Evolutionary conservation across 2,329 filamentous ascomycete species (phyloP), one percentile per base, ranked within the genome.

Genomic region (Colletotrichum eremochloae): DNA sequence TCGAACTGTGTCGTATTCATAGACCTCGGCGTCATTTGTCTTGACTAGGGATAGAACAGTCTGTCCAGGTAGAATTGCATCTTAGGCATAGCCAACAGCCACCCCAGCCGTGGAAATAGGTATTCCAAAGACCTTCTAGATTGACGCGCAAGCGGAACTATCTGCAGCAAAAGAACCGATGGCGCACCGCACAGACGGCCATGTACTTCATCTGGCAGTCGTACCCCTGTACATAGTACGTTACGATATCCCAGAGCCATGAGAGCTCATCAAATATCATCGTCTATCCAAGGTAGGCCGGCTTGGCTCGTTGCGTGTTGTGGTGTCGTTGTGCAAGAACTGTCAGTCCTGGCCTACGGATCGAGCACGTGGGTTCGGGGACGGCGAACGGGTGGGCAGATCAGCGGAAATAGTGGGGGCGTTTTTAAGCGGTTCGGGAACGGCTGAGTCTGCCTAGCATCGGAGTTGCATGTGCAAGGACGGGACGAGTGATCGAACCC

Each of bases 331-430:
- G 60, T 40, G 60, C 48, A 6, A 63, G n/a, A 33, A 58, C 66
- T 20, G 46, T 29, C 56, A 44, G 46, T 72, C 69, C 66, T 69
- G 60, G 60, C 69, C 69, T 69, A 69, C 60, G 66, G 67, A 69
- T 48, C 18, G 20, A 72, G 69, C 69, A 72, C 69, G 69, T 72
- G 69, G 69, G 55, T 29, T 69, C 69, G 66, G 60, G 7, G 36
- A 44, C 58, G 44, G 65, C 52, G 40, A 60, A 48, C 58, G 46
- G 53, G 38, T 60, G 66, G 65, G 50, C 29, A 53, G 69, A 36
- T n/a, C 52, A 60, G 60, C 66, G 60, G 66, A 33, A 33, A 7
- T 8, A 38, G 69, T 60, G 66, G 66, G 66, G 60, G 24, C 6
- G 9, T 38, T 3, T 31, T 31, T 9, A 69, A 33, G 40, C 55